phyloP scores from a whole-genome alignment of 768 basidiomycete species.

The Nevesoporus exiguus region DNA sequence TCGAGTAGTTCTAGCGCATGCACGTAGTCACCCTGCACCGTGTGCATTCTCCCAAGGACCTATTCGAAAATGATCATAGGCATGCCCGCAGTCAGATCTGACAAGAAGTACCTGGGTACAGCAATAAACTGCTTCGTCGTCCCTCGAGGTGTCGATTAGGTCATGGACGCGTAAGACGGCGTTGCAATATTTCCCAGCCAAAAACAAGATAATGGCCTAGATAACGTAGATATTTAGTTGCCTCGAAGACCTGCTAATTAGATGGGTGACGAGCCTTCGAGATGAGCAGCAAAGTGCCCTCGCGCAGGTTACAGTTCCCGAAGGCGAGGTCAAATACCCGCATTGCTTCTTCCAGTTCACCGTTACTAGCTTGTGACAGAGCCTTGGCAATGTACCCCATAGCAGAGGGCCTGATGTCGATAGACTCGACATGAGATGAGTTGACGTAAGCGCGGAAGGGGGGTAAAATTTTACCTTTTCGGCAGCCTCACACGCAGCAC shows the following conservation, averaged over 20 bases:
- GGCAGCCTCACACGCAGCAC: no score
- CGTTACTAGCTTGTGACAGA: not conserved
- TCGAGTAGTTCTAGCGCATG: not conserved
- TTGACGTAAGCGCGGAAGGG: no score
- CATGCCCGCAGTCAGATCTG: not conserved
- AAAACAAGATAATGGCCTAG: not conserved
- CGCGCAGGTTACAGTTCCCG: not conserved
- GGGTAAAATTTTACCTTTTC: no score
- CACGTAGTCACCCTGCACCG: not conserved
- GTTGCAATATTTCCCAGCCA: not conserved
- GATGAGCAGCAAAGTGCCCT: not conserved
- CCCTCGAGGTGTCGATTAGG: not conserved
- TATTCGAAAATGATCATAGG: not conserved
- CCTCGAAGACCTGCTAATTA: no score
- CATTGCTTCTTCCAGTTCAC: not conserved
- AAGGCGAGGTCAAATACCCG: not conserved
- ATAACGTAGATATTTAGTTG: not conserved
- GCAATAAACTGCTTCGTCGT: not conserved
- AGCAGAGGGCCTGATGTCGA: not conserved
- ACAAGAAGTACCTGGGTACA: not conserved
- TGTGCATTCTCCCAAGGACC: not conserved
- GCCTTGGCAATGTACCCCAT: not conserved
- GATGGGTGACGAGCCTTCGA: not conserved
- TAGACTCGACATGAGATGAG: not conserved
- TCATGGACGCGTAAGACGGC: conserved; percentile 1